Evolutionary conservation across 805 yeast species (phyloP).

Genomic region (Hanseniaspora occidentalis): DNA sequence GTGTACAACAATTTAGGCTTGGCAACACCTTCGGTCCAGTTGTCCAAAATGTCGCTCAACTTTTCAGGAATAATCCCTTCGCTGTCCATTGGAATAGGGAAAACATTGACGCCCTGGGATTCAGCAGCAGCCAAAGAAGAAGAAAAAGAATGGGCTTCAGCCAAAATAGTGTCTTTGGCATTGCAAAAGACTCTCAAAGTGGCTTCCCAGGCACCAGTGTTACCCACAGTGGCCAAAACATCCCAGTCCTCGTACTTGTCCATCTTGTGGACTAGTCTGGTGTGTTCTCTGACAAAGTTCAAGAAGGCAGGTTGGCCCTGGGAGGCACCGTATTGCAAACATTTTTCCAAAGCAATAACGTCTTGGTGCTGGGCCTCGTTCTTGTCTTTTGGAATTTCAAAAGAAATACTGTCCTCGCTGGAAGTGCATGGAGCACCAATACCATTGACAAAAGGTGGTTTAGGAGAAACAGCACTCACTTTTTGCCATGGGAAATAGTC

Average conservation of each 20-base stretch:
- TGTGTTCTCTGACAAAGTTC: constrained; percentile 65
- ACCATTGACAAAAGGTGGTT: constrained; percentile 70
- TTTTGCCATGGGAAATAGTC: constrained; percentile 89
- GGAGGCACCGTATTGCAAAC: constrained; percentile 88
- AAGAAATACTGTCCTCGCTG: constrained; percentile 21
- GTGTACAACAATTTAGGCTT: constrained; percentile 83
- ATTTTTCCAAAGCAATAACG: constrained; percentile 64
- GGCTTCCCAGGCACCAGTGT: constrained; percentile 85
- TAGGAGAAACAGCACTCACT: constrained; percentile 56
- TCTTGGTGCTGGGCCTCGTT: constrained; percentile 32
- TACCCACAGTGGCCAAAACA: constrained; percentile 60
- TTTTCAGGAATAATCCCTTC: constrained; percentile 68
- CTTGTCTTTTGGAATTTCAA: constrained; percentile 20
- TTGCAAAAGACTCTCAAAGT: constrained; percentile 63
- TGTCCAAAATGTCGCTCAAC: constrained; percentile 44
- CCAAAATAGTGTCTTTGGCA: constrained; percentile 72
- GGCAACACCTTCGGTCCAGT: constrained; percentile 54
- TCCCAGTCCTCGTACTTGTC: constrained; percentile 56
- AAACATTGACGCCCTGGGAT: constrained; percentile 54
- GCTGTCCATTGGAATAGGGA: constrained; percentile 70
- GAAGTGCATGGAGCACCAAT: constrained; percentile 47
- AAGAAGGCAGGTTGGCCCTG: constrained; percentile 67
- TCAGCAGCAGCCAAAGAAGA: constrained; percentile 74
- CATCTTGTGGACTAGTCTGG: constrained; percentile 33
- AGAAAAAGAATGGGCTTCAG: constrained; percentile 73